Evolutionary conservation across 805 yeast genomes (phyloP).

Genomic region (Ogataea naganishii): DNA sequence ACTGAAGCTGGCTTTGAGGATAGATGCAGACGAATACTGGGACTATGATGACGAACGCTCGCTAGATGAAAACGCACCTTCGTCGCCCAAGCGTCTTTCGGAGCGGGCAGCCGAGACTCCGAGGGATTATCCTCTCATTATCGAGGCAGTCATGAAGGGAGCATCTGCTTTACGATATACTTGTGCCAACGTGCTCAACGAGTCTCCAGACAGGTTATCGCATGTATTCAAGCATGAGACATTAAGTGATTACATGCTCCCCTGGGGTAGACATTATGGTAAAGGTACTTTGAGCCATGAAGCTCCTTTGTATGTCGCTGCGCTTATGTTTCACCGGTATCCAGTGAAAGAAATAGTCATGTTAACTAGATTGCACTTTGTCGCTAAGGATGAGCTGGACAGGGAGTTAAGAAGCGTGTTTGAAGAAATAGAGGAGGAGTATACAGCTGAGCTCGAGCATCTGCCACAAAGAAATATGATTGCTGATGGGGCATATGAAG

Average conservation of each 20-base stretch:
- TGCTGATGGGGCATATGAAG: too few relatives aligned
- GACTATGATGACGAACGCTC: too few relatives aligned
- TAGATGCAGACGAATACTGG: conserved; percentile 42
- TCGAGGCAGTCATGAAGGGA: conserved; percentile 48
- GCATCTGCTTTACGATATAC: conserved; percentile 55
- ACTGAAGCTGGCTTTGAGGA: conserved; percentile 50
- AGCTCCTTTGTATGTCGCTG: conserved; percentile 48
- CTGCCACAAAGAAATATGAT: too few relatives aligned
- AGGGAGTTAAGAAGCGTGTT: too few relatives aligned
- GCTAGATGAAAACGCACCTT: too few relatives aligned
- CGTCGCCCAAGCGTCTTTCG: too few relatives aligned
- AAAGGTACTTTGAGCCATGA: conserved; percentile 54
- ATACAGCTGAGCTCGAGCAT: too few relatives aligned
- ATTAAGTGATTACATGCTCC: conserved; percentile 52
- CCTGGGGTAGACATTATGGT: conserved; percentile 53
- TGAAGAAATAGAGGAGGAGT: too few relatives aligned
- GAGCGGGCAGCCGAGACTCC: too few relatives aligned
- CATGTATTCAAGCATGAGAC: conserved; percentile 58
- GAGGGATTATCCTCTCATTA: conserved; percentile 32
- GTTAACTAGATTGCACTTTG: conserved; percentile 1
- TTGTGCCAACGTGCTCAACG: conserved; percentile 52
- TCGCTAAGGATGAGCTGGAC: too few relatives aligned
- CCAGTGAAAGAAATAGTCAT: conserved; percentile 10
- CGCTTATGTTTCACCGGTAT: conserved; percentile 15
- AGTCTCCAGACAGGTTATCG: conserved; percentile 27